Evolutionary conservation across 768 basidiomycete genomes (phyloP), one percentile per base, ranked within the genome.

Genomic region (Ramaria sp.): DNA sequence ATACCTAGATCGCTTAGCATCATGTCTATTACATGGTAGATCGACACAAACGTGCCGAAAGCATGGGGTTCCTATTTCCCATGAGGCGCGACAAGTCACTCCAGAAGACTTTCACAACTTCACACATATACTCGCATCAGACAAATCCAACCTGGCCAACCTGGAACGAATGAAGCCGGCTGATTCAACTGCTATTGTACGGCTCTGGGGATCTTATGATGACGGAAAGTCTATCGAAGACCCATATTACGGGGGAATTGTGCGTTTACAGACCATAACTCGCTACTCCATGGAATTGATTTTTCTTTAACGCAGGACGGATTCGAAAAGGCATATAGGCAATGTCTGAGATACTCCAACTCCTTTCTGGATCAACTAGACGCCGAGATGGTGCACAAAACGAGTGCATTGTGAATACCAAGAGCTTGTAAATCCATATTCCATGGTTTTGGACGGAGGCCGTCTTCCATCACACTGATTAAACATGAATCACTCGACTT

Each of bases 81-180:
- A 85, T 61, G 65, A 66, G 18, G 86, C 85, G 8, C 80, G 86
- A n/a, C 79, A 83, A 65, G 74, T 89, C n/a, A 57, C 60, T 9
- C 66, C 67, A 22, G 72, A 73, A 1, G 93, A 96, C 68, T 95
- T 90, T 64, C 71, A 66, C 16, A 65, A 66, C 15, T 95, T 90
- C 66, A 82, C 87, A 50, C 82, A 93, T 61, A 91, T 97, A 61
- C 74, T 97, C 12, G 88, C 91, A 7, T 80, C 91, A 39, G 93
- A 95, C 63, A 76, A 77, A 56, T 79, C 72, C 62, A 94, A 94
- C 67, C 72, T 88, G 58, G 75, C 75, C 34, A 72, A 78, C 56
- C 71, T 92, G 42, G 60, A 78, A 42, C 72, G 74, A 50, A 73
- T 80, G 42, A 69, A 70, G 58, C 77, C 72, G 1, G 58, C 57